Evolutionary conservation across 176 grass and related monocot genomes (phyloP).

Genomic region (Eremochloa ophiuroides): DNA sequence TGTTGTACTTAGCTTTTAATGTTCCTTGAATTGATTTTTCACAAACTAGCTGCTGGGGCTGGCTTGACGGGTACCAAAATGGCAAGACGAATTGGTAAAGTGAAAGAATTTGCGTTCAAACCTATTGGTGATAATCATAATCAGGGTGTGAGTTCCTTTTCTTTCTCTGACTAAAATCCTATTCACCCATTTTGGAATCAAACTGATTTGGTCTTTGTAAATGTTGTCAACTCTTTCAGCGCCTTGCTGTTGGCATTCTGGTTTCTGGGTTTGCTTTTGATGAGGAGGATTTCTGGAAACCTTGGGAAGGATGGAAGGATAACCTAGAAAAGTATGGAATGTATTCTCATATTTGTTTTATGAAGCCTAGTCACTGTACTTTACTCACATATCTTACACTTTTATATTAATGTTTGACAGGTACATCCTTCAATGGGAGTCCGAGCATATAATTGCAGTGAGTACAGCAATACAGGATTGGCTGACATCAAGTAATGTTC

Average conservation of each 20-base stretch:
- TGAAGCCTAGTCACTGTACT: slow-evolving; percentile 4
- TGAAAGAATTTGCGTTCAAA: slow-evolving; percentile 98
- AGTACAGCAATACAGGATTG: slow-evolving; percentile 97
- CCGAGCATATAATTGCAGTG: slow-evolving; percentile 83
- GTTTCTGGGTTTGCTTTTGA: slow-evolving; percentile 91
- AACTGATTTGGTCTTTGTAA: slow-evolving; percentile 21
- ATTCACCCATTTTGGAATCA: not conserved
- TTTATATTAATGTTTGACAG: slow-evolving; percentile 35
- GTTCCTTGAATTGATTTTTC: slow-evolving; percentile 18
- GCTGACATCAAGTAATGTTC: slow-evolving; percentile 89
- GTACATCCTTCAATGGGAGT: slow-evolving; percentile 89
- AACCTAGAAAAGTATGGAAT: slow-evolving; percentile 72
- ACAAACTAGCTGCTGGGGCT: slow-evolving; percentile 80
- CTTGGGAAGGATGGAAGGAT: slow-evolving; percentile 96
- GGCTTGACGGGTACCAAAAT: slow-evolving; percentile 93
- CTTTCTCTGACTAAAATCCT: slow-evolving; percentile 20
- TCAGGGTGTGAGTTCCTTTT: slow-evolving; percentile 83
- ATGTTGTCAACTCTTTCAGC: slow-evolving; percentile 46
- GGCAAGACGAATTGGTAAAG: slow-evolving; percentile 74
- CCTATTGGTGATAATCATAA: slow-evolving; percentile 89
- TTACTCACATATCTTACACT: not conserved
- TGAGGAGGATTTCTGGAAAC: slow-evolving; percentile 73
- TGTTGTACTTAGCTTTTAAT: not conserved
- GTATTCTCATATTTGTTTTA: slow-evolving; percentile 6
- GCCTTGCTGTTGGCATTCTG: slow-evolving; percentile 80